Conservation (phyloP, 768 basidiomycete genomes). For the Agrocybe pediades region DNA sequence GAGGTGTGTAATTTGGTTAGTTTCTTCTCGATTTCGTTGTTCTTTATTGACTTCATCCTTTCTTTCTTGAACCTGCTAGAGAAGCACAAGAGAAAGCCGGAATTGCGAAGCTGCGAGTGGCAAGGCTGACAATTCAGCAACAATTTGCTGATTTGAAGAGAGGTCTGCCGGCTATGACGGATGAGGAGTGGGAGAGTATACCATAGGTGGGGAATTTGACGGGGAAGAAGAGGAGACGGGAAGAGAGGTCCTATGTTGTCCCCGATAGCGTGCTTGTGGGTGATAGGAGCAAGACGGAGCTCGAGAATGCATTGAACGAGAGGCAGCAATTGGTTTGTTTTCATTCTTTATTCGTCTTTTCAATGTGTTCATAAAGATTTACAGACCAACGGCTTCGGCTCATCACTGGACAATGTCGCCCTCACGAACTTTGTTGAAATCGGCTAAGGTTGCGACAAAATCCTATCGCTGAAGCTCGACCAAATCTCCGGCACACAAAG, state of each 20-base stretch:
- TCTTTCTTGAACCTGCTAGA: constrained; percentile 33
- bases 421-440: constrained; percentile 97
- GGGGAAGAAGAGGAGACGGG: constrained; percentile 83
- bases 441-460: constrained; percentile 94
- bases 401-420: constrained; percentile 76
- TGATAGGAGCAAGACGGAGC: constrained; percentile 72
- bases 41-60: neutral
- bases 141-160: constrained; percentile 97
- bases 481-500: constrained; percentile 24
- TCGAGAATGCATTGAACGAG: constrained; percentile 76
- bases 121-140: constrained; percentile 92
- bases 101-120: constrained; percentile 75
- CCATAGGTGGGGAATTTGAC: constrained; percentile 97
- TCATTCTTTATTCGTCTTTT: neutral
- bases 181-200: constrained; percentile 91
- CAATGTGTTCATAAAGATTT: neutral
- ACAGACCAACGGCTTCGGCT: constrained; percentile 73
- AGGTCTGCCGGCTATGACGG: constrained; percentile 81
- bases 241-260: constrained; percentile 86
- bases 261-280: constrained; percentile 93
- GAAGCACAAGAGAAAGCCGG: constrained; percentile 79
- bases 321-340: constrained; percentile 72
- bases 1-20: constrained; percentile 54
- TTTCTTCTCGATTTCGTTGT: neutral
- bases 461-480: constrained; percentile 90